These are phyloP conservation scores for Sarocladiaceae sp. DNA, from an alignment of 2,329 filamentous ascomycete species.

Conservation along the genomic window DNA sequence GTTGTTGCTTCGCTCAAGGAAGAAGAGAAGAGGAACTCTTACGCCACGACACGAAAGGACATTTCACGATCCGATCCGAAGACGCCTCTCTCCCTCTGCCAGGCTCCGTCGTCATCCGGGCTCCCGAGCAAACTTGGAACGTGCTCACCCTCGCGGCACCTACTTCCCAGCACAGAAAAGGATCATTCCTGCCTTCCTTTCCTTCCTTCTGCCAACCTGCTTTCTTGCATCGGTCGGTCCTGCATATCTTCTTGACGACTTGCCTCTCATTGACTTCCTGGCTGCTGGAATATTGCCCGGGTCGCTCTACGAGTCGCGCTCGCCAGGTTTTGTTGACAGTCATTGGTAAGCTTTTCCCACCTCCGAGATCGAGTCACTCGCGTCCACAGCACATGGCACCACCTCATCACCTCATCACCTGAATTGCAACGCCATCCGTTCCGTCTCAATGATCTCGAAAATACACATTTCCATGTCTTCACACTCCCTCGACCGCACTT, in stretches of 20 bases:
- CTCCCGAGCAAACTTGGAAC: slow-evolving; percentile 2
- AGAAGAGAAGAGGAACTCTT: neutral
- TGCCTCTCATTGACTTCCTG: slow-evolving; percentile 12
- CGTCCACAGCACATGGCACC: slow-evolving; percentile 4
- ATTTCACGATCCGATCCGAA: neutral
- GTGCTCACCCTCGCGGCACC: neutral
- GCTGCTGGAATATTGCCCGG: slow-evolving; percentile 38
- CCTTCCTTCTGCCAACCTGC: slow-evolving; percentile 10
- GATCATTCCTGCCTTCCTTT: neutral
- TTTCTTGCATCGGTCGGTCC: slow-evolving; percentile 16
- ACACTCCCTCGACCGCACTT: slow-evolving; percentile 2
- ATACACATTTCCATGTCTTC: slow-evolving; percentile 3
- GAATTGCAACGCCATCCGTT: neutral
- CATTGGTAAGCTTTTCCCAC: slow-evolving; percentile 14
- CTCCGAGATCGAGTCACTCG: neutral
- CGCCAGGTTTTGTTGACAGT: neutral
- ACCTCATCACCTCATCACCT: slow-evolving; percentile 6
- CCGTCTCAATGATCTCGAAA: neutral
- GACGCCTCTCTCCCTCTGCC: neutral
- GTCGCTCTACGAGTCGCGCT: slow-evolving; percentile 15
- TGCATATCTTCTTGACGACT: slow-evolving; percentile 13
- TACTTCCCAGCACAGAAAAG: slow-evolving; percentile 1
- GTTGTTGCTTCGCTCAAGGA: neutral
- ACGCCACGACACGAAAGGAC: no score
- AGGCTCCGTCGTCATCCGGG: slow-evolving; percentile 1